A percentile compares a stretch with the other conserved stretches of the same genome.
Evolutionary conservation across 352 stramenopile genomes (phyloP).

Genomic region (Paralagenidium karlingii): DNA sequence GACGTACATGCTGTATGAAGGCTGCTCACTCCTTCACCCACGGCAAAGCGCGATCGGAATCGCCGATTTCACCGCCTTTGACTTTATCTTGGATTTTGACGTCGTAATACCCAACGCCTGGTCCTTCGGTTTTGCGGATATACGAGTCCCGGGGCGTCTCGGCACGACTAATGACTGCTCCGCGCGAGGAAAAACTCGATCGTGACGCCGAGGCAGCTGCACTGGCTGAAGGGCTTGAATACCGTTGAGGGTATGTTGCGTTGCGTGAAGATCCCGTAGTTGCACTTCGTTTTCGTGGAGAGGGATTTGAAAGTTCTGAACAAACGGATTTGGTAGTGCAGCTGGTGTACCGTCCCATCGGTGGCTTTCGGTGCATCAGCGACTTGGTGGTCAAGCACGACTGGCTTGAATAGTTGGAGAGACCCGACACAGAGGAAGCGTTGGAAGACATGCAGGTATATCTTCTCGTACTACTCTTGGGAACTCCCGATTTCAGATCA

Average conservation of each 20-base stretch:
- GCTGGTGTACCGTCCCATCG: too few species aligned
- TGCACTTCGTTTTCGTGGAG: too few species aligned
- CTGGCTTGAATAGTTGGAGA: conserved; percentile 36
- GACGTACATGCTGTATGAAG: too few species aligned
- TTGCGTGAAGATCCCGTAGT: too few species aligned
- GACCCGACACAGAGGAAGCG: conserved; percentile 46
- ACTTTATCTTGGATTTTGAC: conserved; percentile 50
- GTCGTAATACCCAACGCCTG: conserved; percentile 67
- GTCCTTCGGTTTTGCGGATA: conserved; percentile 52
- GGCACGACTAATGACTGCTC: conserved; percentile 50
- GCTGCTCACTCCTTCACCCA: too few species aligned
- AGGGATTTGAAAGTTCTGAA: too few species aligned
- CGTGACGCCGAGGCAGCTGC: too few species aligned
- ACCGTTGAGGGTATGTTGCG: too few species aligned
- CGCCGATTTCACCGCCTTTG: conserved; percentile 60
- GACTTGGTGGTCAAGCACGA: conserved; percentile 41
- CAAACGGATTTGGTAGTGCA: too few species aligned
- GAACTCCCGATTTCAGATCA: conserved; percentile 32
- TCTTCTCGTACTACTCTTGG: too few species aligned
- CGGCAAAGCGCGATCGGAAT: conserved; percentile 47
- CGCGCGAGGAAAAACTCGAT: conserved; percentile 57
- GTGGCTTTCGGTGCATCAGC: conserved; percentile 17
- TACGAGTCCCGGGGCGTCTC: conserved; percentile 54
- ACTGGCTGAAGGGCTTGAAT: too few species aligned
- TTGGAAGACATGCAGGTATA: too few species aligned